These are phyloP conservation scores for Solanum bulbocastanum DNA, from an alignment of 257 asterid genomes.

Conservation along the genomic window DNA sequence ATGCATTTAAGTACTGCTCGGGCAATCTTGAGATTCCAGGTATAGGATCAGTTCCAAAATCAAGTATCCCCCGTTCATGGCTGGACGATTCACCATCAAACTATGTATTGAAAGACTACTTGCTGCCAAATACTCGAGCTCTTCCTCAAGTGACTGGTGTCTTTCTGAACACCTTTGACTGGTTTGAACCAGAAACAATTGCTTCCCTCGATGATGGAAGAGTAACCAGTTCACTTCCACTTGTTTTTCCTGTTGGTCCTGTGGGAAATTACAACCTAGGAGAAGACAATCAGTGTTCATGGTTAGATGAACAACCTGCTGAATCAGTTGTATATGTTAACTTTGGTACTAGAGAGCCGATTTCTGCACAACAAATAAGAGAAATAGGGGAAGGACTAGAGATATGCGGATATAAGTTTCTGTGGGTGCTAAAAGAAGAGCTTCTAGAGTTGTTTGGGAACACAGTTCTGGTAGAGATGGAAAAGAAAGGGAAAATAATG, in stretches of 20 bases:
- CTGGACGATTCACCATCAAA: slow-evolving; percentile 13
- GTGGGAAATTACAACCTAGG: slow-evolving; percentile 6
- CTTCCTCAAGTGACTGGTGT: slow-evolving; percentile 26
- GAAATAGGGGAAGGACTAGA: slow-evolving; percentile 20
- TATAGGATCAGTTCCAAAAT: slow-evolving; percentile 8
- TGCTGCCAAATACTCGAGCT: slow-evolving; percentile 24
- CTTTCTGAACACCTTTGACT: slow-evolving; percentile 22
- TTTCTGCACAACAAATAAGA: slow-evolving; percentile 14
- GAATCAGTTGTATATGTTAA: slow-evolving; percentile 23
- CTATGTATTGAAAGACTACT: slow-evolving; percentile 11
- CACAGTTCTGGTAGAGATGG: neutral
- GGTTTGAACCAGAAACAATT: slow-evolving; percentile 33
- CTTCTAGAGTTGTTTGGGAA: neutral
- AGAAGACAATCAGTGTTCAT: slow-evolving; percentile 7
- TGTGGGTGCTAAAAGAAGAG: slow-evolving; percentile 16
- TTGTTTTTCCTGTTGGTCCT: slow-evolving; percentile 35
- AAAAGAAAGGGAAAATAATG: slow-evolving; percentile 7
- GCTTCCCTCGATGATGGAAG: slow-evolving; percentile 10
- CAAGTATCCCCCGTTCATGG: slow-evolving; percentile 25
- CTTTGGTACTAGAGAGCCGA: slow-evolving; percentile 22
- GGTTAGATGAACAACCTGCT: slow-evolving; percentile 24
- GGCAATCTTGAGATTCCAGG: slow-evolving; percentile 14
- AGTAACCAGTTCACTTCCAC: slow-evolving; percentile 9
- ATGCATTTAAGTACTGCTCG: neutral
- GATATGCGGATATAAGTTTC: slow-evolving; percentile 11